These are phyloP conservation scores for Penicillium sp. DNA, from an alignment of 2,329 filamentous ascomycete species.

Conservation along the genomic window DNA sequence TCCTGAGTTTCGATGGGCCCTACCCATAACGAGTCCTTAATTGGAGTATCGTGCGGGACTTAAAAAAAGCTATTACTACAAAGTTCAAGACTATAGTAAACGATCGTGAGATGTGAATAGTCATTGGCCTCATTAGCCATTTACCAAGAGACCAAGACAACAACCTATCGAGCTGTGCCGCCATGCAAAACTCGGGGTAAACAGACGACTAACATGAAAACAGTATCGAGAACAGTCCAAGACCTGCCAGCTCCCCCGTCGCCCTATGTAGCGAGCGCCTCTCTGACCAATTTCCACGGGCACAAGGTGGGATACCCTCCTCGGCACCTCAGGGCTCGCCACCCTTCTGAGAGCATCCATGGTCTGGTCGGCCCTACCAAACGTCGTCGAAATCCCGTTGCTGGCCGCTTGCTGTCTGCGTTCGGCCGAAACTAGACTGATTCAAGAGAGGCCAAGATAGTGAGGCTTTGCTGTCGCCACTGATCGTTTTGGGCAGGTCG, in stretches of 20 bases:
- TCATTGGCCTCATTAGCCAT: background rate
- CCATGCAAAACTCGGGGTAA: background rate
- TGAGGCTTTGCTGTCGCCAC: slow-evolving; percentile 4
- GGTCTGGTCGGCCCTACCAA: background rate
- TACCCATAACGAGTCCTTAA: background rate
- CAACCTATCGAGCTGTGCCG: background rate
- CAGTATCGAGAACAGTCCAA: background rate
- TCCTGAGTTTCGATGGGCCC: background rate
- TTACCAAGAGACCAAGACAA: background rate
- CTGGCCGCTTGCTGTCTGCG: background rate
- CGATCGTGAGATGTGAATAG: background rate
- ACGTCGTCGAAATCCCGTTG: background rate
- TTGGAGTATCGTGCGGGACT: background rate
- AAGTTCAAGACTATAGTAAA: background rate
- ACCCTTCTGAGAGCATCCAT: background rate
- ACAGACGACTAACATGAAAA: background rate
- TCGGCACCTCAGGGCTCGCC: background rate
- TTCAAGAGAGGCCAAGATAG: background rate
- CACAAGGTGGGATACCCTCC: background rate
- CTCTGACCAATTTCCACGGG: background rate
- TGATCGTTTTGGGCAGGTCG: background rate
- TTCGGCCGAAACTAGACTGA: slow-evolving; percentile 16
- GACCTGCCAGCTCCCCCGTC: background rate
- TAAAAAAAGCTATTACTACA: background rate
- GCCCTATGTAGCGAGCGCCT: background rate